Evolutionary conservation across 441 rosid species (phyloP).

Genomic region (Bruguiera hainesii): DNA sequence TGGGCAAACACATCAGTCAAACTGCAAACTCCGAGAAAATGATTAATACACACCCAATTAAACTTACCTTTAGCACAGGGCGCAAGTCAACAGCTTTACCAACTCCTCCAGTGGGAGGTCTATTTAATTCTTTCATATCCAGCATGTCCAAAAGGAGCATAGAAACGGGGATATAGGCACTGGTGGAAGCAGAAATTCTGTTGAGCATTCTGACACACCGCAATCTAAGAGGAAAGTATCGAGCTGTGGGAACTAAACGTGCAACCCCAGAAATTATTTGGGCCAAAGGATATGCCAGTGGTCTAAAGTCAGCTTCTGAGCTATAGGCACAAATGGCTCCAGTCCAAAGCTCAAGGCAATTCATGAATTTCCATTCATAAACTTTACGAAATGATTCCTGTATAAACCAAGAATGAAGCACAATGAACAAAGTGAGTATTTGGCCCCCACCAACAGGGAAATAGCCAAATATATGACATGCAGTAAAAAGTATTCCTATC

Average conservation of each 20-base stretch:
- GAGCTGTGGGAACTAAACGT: conserved; percentile 85
- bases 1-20: background rate
- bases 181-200: conserved; percentile 68
- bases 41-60: background rate
- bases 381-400: conserved; percentile 92
- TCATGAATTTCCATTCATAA: conserved; percentile 93
- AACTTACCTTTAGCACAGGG: conserved; percentile 59
- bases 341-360: conserved; percentile 97
- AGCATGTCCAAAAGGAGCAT: conserved; percentile 93
- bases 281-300: conserved; percentile 86
- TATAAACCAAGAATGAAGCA: conserved; percentile 10
- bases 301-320: conserved; percentile 69
- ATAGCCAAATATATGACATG: no score
- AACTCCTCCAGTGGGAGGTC: conserved; percentile 82
- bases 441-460: no score
- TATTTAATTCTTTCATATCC: conserved; percentile 90
- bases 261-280: conserved; percentile 91
- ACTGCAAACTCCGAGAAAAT: background rate
- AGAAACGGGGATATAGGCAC: conserved; percentile 81
- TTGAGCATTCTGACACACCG: conserved; percentile 93
- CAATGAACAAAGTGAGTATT: background rate
- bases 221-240: conserved; percentile 86
- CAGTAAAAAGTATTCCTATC: no score
- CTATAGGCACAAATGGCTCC: conserved; percentile 78
- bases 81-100: conserved; percentile 85